phyloP scores from a whole-genome alignment of 108 stramenopile genomes.

The Nitzschia inconspicua region DNA sequence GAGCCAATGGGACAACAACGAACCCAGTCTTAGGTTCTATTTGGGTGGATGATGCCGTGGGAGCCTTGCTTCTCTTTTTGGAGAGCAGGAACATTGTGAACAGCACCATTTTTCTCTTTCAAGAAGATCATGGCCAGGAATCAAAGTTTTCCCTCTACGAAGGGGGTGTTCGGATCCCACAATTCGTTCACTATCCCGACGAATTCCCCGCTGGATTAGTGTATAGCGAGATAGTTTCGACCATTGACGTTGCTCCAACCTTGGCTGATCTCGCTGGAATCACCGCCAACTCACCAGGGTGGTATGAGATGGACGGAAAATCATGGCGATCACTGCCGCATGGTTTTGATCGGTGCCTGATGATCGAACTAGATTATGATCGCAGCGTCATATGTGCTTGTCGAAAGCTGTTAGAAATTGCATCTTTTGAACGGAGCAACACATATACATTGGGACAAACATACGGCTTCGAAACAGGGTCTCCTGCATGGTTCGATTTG shows the following conservation, averaged over 20 bases:
- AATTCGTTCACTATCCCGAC: slow-evolving; percentile 32
- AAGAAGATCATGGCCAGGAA: slow-evolving; percentile 38
- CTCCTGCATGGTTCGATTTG: neutral
- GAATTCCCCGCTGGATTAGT: neutral
- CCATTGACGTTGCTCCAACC: slow-evolving; percentile 36
- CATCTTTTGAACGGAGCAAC: neutral
- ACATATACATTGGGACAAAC: neutral
- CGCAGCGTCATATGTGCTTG: slow-evolving; percentile 38
- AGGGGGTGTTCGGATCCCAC: slow-evolving; percentile 26
- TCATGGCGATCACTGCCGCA: slow-evolving; percentile 11
- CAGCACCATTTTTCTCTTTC: slow-evolving; percentile 39
- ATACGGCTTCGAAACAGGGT: neutral
- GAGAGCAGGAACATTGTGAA: slow-evolving; percentile 25
- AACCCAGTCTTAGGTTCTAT: slow-evolving; percentile 22
- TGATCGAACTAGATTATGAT: slow-evolving; percentile 23
- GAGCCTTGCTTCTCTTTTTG: slow-evolving; percentile 26
- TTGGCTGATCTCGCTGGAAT: slow-evolving; percentile 29
- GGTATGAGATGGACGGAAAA: slow-evolving; percentile 30
- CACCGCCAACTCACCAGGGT: neutral
- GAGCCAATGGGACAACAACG: slow-evolving; percentile 7
- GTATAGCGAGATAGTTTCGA: slow-evolving; percentile 14
- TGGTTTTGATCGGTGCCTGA: slow-evolving; percentile 23
- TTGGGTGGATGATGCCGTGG: slow-evolving; percentile 45
- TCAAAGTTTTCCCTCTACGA: slow-evolving; percentile 35
- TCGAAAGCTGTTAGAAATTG: slow-evolving; percentile 14